phyloP scores from a whole-genome alignment of 2,329 filamentous ascomycete genomes.

The Fusarium citri region DNA sequence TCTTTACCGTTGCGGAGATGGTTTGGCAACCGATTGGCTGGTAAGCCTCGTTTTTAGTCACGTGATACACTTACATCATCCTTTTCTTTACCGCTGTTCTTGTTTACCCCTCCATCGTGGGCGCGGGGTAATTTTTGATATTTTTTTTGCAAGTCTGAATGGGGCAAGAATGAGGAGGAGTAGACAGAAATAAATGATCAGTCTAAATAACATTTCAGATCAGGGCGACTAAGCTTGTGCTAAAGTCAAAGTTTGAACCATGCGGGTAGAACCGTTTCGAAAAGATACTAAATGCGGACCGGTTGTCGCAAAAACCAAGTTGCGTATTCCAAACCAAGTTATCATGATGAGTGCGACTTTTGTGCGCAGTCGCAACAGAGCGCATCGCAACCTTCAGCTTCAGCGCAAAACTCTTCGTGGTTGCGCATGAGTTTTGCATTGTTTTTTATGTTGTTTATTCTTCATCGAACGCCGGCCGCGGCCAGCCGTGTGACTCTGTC shows the following conservation, averaged over 20 bases:
- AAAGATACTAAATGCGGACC: neutral
- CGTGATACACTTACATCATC: conserved; percentile 39
- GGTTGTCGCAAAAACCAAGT: neutral
- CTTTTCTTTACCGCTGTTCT: conserved; percentile 20
- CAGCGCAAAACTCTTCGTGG: neutral
- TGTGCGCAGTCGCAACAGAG: neutral
- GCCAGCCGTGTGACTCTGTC: conserved; percentile 29
- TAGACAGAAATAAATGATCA: conserved; percentile 24
- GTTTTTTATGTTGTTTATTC: conserved; percentile 33
- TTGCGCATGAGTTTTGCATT: neutral
- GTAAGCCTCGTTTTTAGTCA: neutral
- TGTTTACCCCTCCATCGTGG: conserved; percentile 38
- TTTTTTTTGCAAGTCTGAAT: neutral
- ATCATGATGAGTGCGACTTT: neutral
- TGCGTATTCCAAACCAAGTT: neutral
- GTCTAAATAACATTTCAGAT: neutral
- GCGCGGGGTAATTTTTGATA: conserved; percentile 33
- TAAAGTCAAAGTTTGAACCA: neutral
- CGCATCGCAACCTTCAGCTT: neutral
- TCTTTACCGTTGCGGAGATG: conserved; percentile 33
- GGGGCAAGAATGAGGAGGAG: neutral
- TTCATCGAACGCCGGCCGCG: conserved; percentile 9
- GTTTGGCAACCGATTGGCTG: conserved; percentile 36
- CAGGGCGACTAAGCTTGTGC: neutral
- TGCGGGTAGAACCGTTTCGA: neutral